Evolutionary conservation across 2,329 filamentous ascomycete species (phyloP), one percentile per base, ranked within the genome.

Genomic region (Talaromyces sp.): DNA sequence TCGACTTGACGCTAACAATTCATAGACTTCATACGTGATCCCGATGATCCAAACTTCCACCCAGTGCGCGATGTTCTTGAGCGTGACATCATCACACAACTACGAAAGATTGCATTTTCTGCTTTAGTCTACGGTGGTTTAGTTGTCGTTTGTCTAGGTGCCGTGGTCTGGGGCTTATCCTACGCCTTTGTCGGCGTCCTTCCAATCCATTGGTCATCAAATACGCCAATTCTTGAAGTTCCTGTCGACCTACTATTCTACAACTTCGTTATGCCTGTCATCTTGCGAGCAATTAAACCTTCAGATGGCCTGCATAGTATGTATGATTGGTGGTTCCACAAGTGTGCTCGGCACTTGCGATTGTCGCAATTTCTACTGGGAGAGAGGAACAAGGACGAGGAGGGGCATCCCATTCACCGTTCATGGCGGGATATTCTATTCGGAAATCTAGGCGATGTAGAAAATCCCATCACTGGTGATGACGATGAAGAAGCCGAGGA

Each of bases 41-140:
- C 95, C 7, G 96, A 99, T 76, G 95, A 99, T 77, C 95, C 96
- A 9, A 97, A 95, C 13, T 99, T 99, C 76, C 95, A 99, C 75
- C 95, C 95, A 0, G 94, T 99, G 5, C 91, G 96, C 43, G 95
- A 99, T 77, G 95, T 99, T 13, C 85, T 99, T 19, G 95, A 99
- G 77, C 89, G 95, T 39, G 96, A 90, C 70, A 90, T 99, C 58
- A 89, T 90, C 13, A 97, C 93, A 0, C 95, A 99, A 78, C 86
- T 99, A 39, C 89, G 94, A 64, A 99, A 99, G 80, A 99, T 99
- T 58, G 85, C 93, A 2, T 98, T 98, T 74, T 97, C 93, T 67
- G 96, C 93, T 16, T 87, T 98, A 64, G 93, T 99, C 2, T 99
- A 99, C 71, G 96, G 95, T 39, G 92, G 91, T 0, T 81, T 99